A percentile compares a stretch with the other conserved stretches of the same genome.
phyloP scores from a whole-genome alignment of 116 monocot genomes.

The Papilionanthe hybrid region DNA sequence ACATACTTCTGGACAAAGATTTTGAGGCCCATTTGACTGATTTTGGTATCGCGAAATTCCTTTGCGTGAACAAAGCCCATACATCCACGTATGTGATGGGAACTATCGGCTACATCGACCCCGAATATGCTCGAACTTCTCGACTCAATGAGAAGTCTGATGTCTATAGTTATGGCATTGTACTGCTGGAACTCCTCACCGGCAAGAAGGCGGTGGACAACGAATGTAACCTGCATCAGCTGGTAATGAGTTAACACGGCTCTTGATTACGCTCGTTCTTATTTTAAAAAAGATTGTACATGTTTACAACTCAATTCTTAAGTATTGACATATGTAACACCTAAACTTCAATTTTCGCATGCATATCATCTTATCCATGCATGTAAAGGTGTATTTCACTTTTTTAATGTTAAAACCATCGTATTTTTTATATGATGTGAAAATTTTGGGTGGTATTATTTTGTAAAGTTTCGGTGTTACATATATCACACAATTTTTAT shows the following conservation, averaged over 20 bases:
- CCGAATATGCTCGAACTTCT: constrained; percentile 91
- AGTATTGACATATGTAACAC: no score
- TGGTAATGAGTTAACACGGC: constrained; percentile 30
- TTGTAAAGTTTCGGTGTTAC: no score
- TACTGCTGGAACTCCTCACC: constrained; percentile 83
- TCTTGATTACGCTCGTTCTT: not conserved
- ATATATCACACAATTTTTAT: no score
- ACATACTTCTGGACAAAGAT: constrained; percentile 91
- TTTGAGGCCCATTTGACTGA: constrained; percentile 88
- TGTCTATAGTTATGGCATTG: constrained; percentile 92
- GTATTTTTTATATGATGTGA: no score
- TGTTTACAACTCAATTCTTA: no score
- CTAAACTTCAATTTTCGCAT: no score
- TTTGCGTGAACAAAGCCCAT: constrained; percentile 82
- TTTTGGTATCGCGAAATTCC: constrained; percentile 90
- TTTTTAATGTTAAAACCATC: no score
- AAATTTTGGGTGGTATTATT: no score
- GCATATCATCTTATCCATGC: no score
- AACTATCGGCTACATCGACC: constrained; percentile 95
- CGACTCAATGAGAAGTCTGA: constrained; percentile 95
- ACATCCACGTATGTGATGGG: constrained; percentile 98
- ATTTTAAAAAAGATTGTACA: no score
- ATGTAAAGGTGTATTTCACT: no score
- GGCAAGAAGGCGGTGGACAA: constrained; percentile 84
- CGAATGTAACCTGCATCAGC: constrained; percentile 86